Percentiles rank a stretch among this genome's conserved stretches.
These are phyloP conservation scores for Paxillus rubicundulus DNA, from an alignment of 768 basidiomycete species.

Conservation along the genomic window DNA sequence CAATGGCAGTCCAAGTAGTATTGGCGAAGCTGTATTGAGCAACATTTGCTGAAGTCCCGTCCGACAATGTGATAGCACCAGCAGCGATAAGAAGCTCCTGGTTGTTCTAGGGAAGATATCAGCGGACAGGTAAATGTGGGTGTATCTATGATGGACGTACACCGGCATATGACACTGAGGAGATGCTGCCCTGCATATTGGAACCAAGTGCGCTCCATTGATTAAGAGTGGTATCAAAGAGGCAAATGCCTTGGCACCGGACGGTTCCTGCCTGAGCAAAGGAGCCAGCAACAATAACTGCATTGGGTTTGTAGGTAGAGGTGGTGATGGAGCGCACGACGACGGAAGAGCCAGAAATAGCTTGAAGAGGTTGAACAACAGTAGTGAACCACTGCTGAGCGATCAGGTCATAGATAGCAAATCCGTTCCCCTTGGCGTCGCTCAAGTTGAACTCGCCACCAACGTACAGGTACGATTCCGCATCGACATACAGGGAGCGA, in stretches of 20 bases:
- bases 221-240: slow-evolving; percentile 60
- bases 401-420: slow-evolving; percentile 78
- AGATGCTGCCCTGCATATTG: slow-evolving; percentile 80
- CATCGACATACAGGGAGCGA: slow-evolving; percentile 65
- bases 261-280: slow-evolving; percentile 78
- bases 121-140: slow-evolving; percentile 3
- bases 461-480: slow-evolving; percentile 64
- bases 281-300: slow-evolving; percentile 82
- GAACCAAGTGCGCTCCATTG: slow-evolving; percentile 81
- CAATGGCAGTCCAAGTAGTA: slow-evolving; percentile 70
- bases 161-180: slow-evolving; percentile 76
- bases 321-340: slow-evolving; percentile 70
- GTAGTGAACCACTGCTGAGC: slow-evolving; percentile 59
- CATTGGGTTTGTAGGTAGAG: slow-evolving; percentile 56
- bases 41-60: slow-evolving; percentile 66
- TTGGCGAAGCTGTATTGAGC: slow-evolving; percentile 72
- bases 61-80: slow-evolving; percentile 71
- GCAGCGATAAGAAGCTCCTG: slow-evolving; percentile 73
- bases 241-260: slow-evolving; percentile 75
- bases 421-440: slow-evolving; percentile 57
- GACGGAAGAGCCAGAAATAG: slow-evolving; percentile 49
- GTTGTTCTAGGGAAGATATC: slow-evolving; percentile 44
- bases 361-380: slow-evolving; percentile 59
- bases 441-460: slow-evolving; percentile 79
- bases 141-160: slow-evolving; percentile 42